These are phyloP conservation scores for Saitozyma sp. DNA, from an alignment of 768 basidiomycete species.

Conservation along the genomic window DNA sequence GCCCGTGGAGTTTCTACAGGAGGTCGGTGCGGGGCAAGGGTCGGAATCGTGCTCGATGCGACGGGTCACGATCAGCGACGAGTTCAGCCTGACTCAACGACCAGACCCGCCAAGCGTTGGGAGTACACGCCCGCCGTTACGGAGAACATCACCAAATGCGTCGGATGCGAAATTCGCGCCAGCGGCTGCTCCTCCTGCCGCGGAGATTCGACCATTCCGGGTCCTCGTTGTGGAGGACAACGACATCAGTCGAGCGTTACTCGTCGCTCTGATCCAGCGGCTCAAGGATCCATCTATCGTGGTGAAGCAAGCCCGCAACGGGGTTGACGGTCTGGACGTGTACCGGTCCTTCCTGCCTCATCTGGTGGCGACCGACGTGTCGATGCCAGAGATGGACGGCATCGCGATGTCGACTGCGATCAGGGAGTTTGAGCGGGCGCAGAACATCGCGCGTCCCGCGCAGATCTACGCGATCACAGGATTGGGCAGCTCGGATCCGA, in stretches of 20 bases:
- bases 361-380: slow-evolving; percentile 40
- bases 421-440: slow-evolving; percentile 18
- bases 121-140: neutral
- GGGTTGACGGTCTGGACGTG: slow-evolving; percentile 26
- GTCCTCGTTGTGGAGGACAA: slow-evolving; percentile 42
- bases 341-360: slow-evolving; percentile 28
- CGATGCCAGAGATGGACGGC: slow-evolving; percentile 47
- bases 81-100: neutral
- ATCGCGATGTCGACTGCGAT: slow-evolving; percentile 31
- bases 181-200: neutral
- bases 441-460: slow-evolving; percentile 2
- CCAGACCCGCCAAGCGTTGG: neutral
- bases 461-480: slow-evolving; percentile 42
- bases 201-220: slow-evolving; percentile 5
- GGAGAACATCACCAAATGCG: neutral
- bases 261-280: slow-evolving; percentile 20
- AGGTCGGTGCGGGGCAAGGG: neutral
- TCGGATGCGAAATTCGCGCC: neutral
- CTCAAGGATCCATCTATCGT: slow-evolving; percentile 8
- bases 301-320: slow-evolving; percentile 26
- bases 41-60: too few species aligned
- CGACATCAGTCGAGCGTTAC: slow-evolving; percentile 28
- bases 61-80: neutral
- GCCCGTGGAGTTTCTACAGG: slow-evolving; percentile 9
- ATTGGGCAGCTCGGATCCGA: slow-evolving; percentile 37